These are phyloP conservation scores for Sclerotinia spermophila DNA, from an alignment of 2,329 filamentous ascomycete species.

Conservation along the genomic window DNA sequence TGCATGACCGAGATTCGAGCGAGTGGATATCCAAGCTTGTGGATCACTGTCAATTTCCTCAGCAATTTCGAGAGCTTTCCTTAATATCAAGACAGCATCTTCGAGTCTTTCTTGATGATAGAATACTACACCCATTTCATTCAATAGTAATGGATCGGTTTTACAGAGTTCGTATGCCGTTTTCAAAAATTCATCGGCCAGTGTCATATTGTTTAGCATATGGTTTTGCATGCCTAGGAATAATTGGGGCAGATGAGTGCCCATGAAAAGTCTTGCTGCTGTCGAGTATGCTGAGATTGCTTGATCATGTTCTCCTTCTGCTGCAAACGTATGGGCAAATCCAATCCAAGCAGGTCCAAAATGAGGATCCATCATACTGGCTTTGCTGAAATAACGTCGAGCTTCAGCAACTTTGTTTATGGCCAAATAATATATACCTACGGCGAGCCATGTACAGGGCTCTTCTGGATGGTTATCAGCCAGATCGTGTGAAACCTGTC, in stretches of 20 bases:
- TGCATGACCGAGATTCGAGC: conserved; percentile 87
- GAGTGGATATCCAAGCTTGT: conserved; percentile 75
- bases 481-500: conserved; percentile 72
- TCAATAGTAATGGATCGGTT: conserved; percentile 83
- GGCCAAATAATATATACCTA: conserved; percentile 90
- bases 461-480: conserved; percentile 89
- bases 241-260: conserved; percentile 90
- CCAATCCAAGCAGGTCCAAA: conserved; percentile 98
- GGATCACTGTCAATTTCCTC: conserved; percentile 79
- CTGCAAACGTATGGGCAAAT: conserved; percentile 96
- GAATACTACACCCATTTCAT: conserved; percentile 93
- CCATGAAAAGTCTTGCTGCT: conserved; percentile 90
- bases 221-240: conserved; percentile 99
- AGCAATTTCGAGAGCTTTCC: conserved; percentile 71
- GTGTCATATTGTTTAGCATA: conserved; percentile 87
- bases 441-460: conserved; percentile 87
- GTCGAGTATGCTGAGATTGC: conserved; percentile 97
- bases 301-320: conserved; percentile 96
- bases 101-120: conserved; percentile 83
- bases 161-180: conserved; percentile 80
- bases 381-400: conserved; percentile 92
- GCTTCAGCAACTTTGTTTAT: conserved; percentile 90
- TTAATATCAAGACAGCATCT: conserved; percentile 74
- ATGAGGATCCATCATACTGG: conserved; percentile 95
- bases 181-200: conserved; percentile 91